Base-by-base conservation (phyloP, 129 eudicot species). In the Flaveria brownii region DNA sequence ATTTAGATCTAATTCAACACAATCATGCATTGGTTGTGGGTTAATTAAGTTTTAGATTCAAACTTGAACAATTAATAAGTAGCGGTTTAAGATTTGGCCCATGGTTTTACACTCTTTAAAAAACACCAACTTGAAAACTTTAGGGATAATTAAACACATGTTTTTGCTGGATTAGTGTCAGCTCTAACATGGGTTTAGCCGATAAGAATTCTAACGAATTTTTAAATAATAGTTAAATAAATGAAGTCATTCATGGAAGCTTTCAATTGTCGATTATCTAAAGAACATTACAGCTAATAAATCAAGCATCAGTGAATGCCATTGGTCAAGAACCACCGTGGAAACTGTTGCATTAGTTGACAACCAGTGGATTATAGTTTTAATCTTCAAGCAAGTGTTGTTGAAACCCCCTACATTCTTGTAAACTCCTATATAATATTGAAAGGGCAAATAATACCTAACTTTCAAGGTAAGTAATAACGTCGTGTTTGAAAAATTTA, bases 81-180 rank as follows among this genome's bases (percentile, higher is more conserved):
- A 47, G 45, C 18, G 64, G 84, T 74, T 80, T 68, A 46, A 67
- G 80, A 80, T 80, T 54, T 26, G 62, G 84, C 84, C 84, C 76
- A 68, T 68, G 71, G 84, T 80, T 43, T 71, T 56, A 47, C 71
- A 72, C 47, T 43, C 43, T 30, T 74, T 20, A 66, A 74, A 67
- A 67, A 51, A 70, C 13, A 64, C 64, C 84, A 80, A 73, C 71
- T 74, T 80, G 84, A 46, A 33, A 49, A 7, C 63, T 80, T 67
- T 74, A 56, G 33, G 46, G 70, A 80, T 80, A 74, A 67, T 72
- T 68, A 80, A 74, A 67, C 55, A 68, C 76, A 74, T 68, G 71
- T 74, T 80, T 68, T 74, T 68, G 84, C 79, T 73, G 84, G 79
- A 80, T 73, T 73, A 80, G 75, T 80, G 84, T 80, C 84, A 80